Conservation (phyloP, 495 filamentous ascomycete genomes). For the Bryoglossum gracile region DNA sequence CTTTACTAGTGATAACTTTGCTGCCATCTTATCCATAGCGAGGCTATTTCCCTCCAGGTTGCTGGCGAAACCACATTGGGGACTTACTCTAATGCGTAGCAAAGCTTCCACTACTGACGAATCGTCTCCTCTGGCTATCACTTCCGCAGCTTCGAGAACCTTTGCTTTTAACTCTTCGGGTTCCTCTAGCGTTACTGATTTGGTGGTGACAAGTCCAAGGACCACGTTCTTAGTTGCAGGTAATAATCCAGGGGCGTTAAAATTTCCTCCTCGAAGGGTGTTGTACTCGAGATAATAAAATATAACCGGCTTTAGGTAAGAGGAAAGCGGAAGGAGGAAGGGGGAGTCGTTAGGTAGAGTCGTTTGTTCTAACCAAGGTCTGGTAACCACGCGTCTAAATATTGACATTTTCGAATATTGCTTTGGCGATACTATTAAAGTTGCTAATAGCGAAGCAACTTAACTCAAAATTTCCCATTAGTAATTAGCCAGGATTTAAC, state of each 20-base stretch:
- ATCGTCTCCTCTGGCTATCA: constrained; percentile 17
- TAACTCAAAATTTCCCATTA: too few species aligned
- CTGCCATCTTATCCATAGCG: constrained; percentile 59
- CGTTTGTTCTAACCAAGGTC: too few species aligned
- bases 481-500: too few species aligned
- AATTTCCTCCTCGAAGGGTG: constrained; percentile 65
- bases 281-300: constrained; percentile 89
- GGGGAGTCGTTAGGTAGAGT: too few species aligned
- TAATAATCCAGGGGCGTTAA: constrained; percentile 67
- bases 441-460: too few species aligned
- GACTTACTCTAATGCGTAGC: constrained; percentile 62
- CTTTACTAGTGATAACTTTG: constrained; percentile 59
- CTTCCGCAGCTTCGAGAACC: constrained; percentile 16
- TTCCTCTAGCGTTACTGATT: constrained; percentile 66
- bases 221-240: constrained; percentile 73
- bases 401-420: too few species aligned
- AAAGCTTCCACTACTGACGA: constrained; percentile 51
- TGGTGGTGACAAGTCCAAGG: constrained; percentile 67
- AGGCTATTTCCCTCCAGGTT: constrained; percentile 63
- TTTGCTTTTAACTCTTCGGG: constrained; percentile 53
- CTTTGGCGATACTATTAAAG: too few species aligned
- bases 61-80: constrained; percentile 79
- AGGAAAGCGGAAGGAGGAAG: too few species aligned
- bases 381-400: too few species aligned
- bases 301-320: too few species aligned